These are phyloP conservation scores for Beauveria varroae DNA, from an alignment of 2,329 filamentous ascomycete genomes.

Conservation along the genomic window DNA sequence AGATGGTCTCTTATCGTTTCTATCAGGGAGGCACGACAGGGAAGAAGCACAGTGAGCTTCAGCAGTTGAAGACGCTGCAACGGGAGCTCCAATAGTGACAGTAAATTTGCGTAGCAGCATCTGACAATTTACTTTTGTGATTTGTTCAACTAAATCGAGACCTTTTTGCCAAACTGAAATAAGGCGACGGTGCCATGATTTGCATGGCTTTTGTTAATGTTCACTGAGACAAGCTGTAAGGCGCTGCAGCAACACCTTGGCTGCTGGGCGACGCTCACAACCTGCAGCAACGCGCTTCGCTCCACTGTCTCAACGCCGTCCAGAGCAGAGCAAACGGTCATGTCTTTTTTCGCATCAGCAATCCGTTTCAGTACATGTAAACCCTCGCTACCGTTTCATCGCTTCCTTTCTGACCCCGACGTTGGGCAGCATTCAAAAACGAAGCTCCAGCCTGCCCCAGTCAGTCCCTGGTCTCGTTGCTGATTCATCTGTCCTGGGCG, in stretches of 20 bases:
- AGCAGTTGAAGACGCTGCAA: too few relatives aligned
- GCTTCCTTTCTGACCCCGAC: neutral
- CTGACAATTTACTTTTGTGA: too few relatives aligned
- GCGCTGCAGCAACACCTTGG: neutral
- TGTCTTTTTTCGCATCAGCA: neutral
- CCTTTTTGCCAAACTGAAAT: neutral
- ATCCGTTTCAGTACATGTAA: neutral
- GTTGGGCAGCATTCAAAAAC: neutral
- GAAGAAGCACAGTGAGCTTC: neutral
- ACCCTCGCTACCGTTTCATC: neutral
- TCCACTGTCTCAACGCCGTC: neutral
- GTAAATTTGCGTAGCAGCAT: too few relatives aligned
- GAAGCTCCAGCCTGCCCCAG: neutral
- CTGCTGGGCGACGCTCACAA: neutral
- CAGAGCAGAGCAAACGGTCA: neutral
- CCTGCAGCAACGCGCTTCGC: neutral
- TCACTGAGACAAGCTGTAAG: neutral
- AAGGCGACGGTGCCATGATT: too few relatives aligned
- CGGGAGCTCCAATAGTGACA: neutral
- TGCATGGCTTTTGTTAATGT: too few relatives aligned
- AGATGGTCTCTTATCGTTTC: neutral
- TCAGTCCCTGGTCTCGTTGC: neutral
- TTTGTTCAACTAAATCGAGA: too few relatives aligned
- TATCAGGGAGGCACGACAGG: neutral
- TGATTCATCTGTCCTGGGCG: slow-evolving; percentile 1